A percentile compares a stretch with the other conserved stretches of the same genome.
Conservation (phyloP, 441 rosid species). For the Gossypium davidsonii region DNA sequence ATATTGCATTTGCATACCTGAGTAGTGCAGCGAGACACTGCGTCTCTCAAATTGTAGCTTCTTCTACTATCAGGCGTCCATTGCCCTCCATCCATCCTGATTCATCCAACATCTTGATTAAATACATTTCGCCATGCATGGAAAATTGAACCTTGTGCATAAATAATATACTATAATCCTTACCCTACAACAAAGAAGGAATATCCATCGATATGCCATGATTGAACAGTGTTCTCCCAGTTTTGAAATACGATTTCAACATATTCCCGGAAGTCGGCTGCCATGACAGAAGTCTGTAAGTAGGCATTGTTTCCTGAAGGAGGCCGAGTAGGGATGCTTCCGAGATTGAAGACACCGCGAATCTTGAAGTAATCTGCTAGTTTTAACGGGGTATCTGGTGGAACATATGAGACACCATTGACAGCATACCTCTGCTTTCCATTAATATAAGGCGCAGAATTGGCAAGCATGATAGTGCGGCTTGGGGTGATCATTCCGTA, state of each 20-base stretch:
- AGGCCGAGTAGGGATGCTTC: constrained; percentile 53
- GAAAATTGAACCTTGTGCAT: not conserved
- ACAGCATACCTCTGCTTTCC: constrained; percentile 61
- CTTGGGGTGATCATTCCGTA: constrained; percentile 55
- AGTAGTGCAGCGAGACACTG: constrained; percentile 48
- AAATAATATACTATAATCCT: not conserved
- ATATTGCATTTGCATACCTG: constrained; percentile 29
- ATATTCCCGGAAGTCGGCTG: constrained; percentile 49
- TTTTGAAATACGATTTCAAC: constrained; percentile 63
- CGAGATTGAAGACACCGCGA: constrained; percentile 52
- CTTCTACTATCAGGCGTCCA: constrained; percentile 50
- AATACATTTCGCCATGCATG: not conserved
- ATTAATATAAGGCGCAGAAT: constrained; percentile 54
- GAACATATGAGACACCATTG: constrained; percentile 50
- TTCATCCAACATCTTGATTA: constrained; percentile 12
- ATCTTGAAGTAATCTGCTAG: constrained; percentile 65
- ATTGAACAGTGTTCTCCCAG: constrained; percentile 57
- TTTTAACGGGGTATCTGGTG: constrained; percentile 57
- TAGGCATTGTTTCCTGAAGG: constrained; percentile 39
- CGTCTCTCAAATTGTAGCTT: constrained; percentile 48
- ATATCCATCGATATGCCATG: constrained; percentile 59
- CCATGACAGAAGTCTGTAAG: constrained; percentile 49
- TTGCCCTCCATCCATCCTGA: constrained; percentile 69
- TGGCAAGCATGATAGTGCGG: constrained; percentile 49
- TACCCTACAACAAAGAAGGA: constrained; percentile 66